Evolutionary conservation across 495 filamentous ascomycete species (phyloP).

Genomic region (Podospora tetraspora): DNA sequence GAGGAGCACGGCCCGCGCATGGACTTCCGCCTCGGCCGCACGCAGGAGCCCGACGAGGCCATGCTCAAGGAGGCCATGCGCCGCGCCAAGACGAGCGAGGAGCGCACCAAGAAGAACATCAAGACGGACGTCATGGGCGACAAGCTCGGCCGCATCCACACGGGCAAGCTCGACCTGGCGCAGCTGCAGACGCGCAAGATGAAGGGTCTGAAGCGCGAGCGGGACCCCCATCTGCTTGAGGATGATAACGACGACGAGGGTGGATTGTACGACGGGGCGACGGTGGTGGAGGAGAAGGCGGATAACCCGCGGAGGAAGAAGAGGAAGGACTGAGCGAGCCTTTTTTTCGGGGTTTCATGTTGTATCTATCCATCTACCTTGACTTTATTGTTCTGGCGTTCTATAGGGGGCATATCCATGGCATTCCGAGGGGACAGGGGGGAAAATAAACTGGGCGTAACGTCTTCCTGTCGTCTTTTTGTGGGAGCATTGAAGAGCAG

Average conservation of each 20-base stretch:
- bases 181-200: conserved; percentile 95
- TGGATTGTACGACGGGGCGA: background rate
- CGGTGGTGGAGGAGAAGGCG: conserved; percentile 11
- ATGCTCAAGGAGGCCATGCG: conserved; percentile 87
- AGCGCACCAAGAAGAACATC: conserved; percentile 93
- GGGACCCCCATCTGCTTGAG: conserved; percentile 35
- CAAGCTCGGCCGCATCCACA: conserved; percentile 89
- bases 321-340: conserved; percentile 5
- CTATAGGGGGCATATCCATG: background rate
- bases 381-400: background rate
- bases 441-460: background rate
- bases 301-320: conserved; percentile 21
- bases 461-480: background rate
- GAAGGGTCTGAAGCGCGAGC: conserved; percentile 89
- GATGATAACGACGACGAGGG: conserved; percentile 19
- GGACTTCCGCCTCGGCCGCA: conserved; percentile 81
- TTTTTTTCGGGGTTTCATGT: background rate
- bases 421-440: background rate
- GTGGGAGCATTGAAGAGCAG: background rate
- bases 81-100: conserved; percentile 66
- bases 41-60: conserved; percentile 67
- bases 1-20: conserved; percentile 95
- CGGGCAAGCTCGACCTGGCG: conserved; percentile 82
- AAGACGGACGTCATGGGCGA: conserved; percentile 86
- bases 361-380: background rate